Evolutionary conservation across 306 rosid genomes (phyloP), one percentile per base, ranked within the genome.

Genomic region (Lagenaria siceraria): DNA sequence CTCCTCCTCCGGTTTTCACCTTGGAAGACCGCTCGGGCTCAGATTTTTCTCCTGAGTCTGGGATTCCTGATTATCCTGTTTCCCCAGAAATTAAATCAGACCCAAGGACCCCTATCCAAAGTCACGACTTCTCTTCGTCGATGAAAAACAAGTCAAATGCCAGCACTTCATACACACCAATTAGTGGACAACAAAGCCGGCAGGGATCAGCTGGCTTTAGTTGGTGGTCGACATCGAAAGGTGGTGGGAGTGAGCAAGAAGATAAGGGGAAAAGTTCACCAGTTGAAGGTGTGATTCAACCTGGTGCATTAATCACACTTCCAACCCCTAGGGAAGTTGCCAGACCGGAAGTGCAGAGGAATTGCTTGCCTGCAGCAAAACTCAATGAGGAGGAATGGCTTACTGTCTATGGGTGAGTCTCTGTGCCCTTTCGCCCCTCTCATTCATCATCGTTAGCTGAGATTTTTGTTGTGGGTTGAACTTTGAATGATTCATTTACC

Each of bases 331-430:
- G 92, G 81, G 97, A 92, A 85, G 93, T 92, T 82, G 99, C 96
- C 62, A 89, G 93, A 87, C 97, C 97, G 0, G 96, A 90, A 84
- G 84, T 87, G 81, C 95, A 88, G 70, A 90, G 93, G 80, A 92
- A 81, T 83, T 85, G 89, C 46, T 78, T 89, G 75, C 91, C 97
- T 42, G 82, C 90, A 5, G 92, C 91, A 69, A 87, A 87, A 83
- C 86, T 87, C 81, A 85, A 90, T 5, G 98, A 90, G 82, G 99
- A 90, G 80, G 99, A 96, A 85, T 96, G 99, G 99, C 88, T 96
- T 46, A 96, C 98, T 49, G 96, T 96, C 76, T 92, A 90, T 54
- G 97, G 98, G 98, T 95, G 92, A 79, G 83, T 71, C 40, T 78
- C 0, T 25, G 24, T 58, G 42, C 43, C 68, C 49, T 71, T 29